A percentile compares a stretch with the other conserved stretches of the same genome.
Conservation (phyloP, 2,329 filamentous ascomycete species). For the Colletotrichum aenigma region DNA sequence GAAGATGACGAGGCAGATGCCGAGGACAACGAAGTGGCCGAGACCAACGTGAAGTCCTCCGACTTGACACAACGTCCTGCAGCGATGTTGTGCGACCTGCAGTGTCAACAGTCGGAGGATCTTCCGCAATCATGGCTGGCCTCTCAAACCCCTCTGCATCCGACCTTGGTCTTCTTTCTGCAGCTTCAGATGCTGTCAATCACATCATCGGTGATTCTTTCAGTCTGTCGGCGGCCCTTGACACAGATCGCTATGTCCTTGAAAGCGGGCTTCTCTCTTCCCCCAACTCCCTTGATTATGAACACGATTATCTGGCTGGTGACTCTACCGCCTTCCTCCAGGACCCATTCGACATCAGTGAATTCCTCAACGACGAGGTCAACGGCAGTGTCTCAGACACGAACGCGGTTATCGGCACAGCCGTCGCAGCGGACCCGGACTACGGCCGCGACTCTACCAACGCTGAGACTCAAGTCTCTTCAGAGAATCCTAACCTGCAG, state of each 20-base stretch:
- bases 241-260: conserved; percentile 77
- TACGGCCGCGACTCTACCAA: conserved; percentile 58
- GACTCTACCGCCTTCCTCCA: conserved; percentile 54
- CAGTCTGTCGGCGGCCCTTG: conserved; percentile 70
- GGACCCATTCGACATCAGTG: conserved; percentile 55
- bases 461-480: conserved; percentile 65
- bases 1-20: conserved; percentile 40
- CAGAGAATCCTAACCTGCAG: conserved; percentile 74
- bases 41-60: conserved; percentile 49
- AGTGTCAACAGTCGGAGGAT: conserved; percentile 95
- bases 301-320: conserved; percentile 71
- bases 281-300: conserved; percentile 68
- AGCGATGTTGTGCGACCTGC: conserved; percentile 99
- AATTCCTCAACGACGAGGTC: conserved; percentile 61
- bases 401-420: conserved; percentile 50
- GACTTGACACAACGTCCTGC: conserved; percentile 99
- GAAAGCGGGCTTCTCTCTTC: conserved; percentile 78
- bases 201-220: conserved; percentile 74
- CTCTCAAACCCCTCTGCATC: conserved; percentile 45
- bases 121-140: conserved; percentile 51
- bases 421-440: conserved; percentile 58
- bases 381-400: conserved; percentile 48
- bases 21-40: conserved; percentile 29
- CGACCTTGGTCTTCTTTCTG: conserved; percentile 49
- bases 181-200: conserved; percentile 65